Evolutionary conservation across 768 basidiomycete species (phyloP).

Genomic region (Amanita rubescens): DNA sequence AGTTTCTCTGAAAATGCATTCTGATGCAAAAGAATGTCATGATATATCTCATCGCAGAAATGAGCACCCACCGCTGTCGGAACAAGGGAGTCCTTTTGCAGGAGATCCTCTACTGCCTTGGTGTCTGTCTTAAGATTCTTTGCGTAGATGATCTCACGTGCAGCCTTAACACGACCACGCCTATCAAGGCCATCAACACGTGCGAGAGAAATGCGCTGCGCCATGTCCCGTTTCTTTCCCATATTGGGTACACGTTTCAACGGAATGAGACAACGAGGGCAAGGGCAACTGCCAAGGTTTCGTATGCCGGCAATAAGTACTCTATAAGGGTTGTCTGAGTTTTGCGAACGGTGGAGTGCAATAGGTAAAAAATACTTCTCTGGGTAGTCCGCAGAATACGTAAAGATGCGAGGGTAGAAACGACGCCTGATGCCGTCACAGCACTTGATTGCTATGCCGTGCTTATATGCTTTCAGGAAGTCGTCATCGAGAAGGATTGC

Average conservation of each 20-base stretch:
- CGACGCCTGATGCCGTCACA: slow-evolving; percentile 2
- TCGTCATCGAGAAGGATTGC: background rate
- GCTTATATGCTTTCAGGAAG: slow-evolving; percentile 6
- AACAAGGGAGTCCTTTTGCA: slow-evolving; percentile 21
- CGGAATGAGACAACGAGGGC: slow-evolving; percentile 20
- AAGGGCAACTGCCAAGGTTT: slow-evolving; percentile 20
- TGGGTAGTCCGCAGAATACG: slow-evolving; percentile 9
- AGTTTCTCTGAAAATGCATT: slow-evolving; percentile 27
- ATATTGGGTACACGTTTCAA: slow-evolving; percentile 14
- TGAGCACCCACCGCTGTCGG: slow-evolving; percentile 20
- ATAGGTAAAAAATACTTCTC: no score
- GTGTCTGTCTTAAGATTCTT: slow-evolving; percentile 18
- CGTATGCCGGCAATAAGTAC: slow-evolving; percentile 18
- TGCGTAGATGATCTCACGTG: slow-evolving; percentile 21
- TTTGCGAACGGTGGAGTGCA: background rate
- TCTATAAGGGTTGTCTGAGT: slow-evolving; percentile 1
- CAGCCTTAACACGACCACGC: background rate
- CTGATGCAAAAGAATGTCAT: slow-evolving; percentile 14
- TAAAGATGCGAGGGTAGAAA: slow-evolving; percentile 9
- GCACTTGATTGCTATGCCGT: slow-evolving; percentile 7
- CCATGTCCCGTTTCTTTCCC: slow-evolving; percentile 14
- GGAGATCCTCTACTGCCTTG: slow-evolving; percentile 16
- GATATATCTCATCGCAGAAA: background rate
- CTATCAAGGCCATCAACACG: background rate
- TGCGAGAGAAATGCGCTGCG: background rate